Evolutionary conservation across 1,284 basidiomycete genomes (phyloP).

Genomic region (Malassezia obtusa): DNA sequence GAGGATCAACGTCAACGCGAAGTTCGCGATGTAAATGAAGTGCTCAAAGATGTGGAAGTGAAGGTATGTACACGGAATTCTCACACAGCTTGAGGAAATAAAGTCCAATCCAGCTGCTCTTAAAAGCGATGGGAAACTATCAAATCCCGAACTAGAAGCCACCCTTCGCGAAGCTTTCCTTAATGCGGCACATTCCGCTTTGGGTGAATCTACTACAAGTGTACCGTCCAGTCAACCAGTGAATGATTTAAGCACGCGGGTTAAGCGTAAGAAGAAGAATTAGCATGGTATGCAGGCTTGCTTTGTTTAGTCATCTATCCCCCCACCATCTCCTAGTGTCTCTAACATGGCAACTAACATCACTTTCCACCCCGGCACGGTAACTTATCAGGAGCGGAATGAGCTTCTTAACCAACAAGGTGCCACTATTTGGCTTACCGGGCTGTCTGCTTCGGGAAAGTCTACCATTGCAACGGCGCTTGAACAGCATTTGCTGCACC

Average conservation of each 20-base stretch:
- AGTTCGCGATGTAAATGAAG: constrained; percentile 29
- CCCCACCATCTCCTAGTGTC: background rate
- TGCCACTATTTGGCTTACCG: constrained; percentile 33
- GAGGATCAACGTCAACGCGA: constrained; percentile 24
- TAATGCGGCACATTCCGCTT: constrained; percentile 17
- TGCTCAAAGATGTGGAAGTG: constrained; percentile 36
- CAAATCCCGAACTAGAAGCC: constrained; percentile 34
- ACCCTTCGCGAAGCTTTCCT: constrained; percentile 44
- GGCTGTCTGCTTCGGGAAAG: constrained; percentile 52
- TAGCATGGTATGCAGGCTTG: background rate
- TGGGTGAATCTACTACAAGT: background rate
- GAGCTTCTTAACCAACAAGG: constrained; percentile 30
- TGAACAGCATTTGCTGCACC: constrained; percentile 86
- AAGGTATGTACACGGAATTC: constrained; percentile 17
- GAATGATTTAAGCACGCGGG: constrained; percentile 12
- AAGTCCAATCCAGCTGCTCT: constrained; percentile 21
- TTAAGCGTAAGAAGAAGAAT: constrained; percentile 15
- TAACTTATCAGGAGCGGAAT: constrained; percentile 39
- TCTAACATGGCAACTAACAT: constrained; percentile 69
- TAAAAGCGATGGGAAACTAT: constrained; percentile 26
- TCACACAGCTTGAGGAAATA: constrained; percentile 30
- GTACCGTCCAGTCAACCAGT: background rate
- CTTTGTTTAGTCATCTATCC: constrained; percentile 14
- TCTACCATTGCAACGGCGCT: constrained; percentile 94
- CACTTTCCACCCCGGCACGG: constrained; percentile 63